Conservation (phyloP, 345 rosid genomes). For the Hibiscus mutabilis region DNA sequence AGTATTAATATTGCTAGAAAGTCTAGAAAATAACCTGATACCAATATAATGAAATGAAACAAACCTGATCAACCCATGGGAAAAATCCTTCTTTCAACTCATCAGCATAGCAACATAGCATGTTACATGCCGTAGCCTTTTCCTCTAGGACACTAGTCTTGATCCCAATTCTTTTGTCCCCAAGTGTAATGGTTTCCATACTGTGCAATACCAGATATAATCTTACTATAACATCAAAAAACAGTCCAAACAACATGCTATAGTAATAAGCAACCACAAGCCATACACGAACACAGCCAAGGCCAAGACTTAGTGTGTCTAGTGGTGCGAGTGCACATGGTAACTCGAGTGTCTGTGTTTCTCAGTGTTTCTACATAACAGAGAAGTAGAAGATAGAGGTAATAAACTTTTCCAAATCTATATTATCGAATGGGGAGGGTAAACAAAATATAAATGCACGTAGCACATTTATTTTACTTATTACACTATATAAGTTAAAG, state of each 20-base stretch:
- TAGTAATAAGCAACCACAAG: neutral
- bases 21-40: neutral
- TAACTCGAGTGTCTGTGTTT: neutral
- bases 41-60: constrained; percentile 10
- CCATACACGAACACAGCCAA: neutral
- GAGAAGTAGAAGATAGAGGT: neutral
- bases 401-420: neutral
- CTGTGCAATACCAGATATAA: constrained; percentile 36
- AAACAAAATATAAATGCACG: neutral
- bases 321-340: neutral
- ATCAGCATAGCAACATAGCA: constrained; percentile 98
- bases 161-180: constrained; percentile 98
- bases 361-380: neutral
- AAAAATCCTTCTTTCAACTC: constrained; percentile 98
- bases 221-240: constrained; percentile 17
- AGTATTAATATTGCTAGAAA: neutral
- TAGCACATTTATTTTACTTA: neutral
- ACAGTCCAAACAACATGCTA: neutral
- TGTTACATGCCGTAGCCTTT: constrained; percentile 98
- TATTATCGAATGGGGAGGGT: neutral
- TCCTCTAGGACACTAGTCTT: constrained; percentile 98
- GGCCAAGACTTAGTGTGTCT: neutral
- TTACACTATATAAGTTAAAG: neutral
- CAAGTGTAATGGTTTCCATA: constrained; percentile 99
- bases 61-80: constrained; percentile 98